These are phyloP conservation scores for Penicillium sp. DNA, from an alignment of 2,329 filamentous ascomycete species.

Conservation along the genomic window DNA sequence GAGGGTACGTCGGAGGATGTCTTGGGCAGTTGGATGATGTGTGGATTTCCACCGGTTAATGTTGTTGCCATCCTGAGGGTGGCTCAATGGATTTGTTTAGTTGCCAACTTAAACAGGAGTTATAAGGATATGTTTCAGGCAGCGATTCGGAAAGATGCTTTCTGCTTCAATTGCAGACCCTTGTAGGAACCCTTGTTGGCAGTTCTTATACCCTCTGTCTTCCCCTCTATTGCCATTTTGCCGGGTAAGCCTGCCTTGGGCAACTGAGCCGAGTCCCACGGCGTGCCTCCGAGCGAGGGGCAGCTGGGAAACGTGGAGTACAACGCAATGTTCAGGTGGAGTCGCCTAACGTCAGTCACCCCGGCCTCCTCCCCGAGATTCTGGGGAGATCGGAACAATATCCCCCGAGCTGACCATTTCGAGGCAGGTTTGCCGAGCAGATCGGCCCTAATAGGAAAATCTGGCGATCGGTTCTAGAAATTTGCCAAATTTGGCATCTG, in stretches of 20 bases:
- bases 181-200: not conserved
- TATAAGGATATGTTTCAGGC: not conserved
- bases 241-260: not conserved
- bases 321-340: conserved; percentile 3
- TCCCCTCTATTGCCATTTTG: conserved; percentile 7
- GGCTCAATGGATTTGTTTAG: not conserved
- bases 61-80: conserved; percentile 20
- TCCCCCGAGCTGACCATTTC: conserved; percentile 1
- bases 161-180: not conserved
- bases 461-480: too few relatives aligned
- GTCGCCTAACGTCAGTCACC: conserved; percentile 9
- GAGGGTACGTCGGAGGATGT: conserved; percentile 22
- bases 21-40: conserved; percentile 34
- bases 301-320: conserved; percentile 8
- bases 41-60: conserved; percentile 26
- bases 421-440: conserved; percentile 16
- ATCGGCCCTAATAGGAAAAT: conserved; percentile 1
- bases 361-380: conserved; percentile 8
- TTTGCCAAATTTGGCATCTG: not conserved
- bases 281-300: conserved; percentile 4
- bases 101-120: too few relatives aligned
- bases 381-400: conserved; percentile 12
- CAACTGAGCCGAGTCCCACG: conserved; percentile 11
- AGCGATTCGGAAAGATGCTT: not conserved
- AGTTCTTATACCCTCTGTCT: conserved; percentile 1